Evolutionary conservation across 768 basidiomycete genomes (phyloP).

Genomic region (Leccinellum albellum): DNA sequence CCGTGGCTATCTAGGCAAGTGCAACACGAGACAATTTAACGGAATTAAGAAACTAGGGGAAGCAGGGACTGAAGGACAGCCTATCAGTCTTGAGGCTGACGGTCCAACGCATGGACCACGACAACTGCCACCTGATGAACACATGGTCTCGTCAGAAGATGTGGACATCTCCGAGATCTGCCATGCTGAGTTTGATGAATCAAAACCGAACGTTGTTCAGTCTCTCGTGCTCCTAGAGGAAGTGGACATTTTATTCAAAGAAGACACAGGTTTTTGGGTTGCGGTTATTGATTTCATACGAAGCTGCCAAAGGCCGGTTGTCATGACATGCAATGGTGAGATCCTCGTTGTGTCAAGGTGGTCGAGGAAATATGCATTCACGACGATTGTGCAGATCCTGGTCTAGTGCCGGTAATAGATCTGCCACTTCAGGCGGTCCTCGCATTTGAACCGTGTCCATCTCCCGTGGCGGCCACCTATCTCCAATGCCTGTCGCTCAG

Average conservation of each 20-base stretch:
- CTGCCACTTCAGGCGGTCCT: slow-evolving; percentile 77
- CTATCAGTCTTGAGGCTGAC: slow-evolving; percentile 22
- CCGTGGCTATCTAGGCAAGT: slow-evolving; percentile 16
- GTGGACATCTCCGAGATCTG: not conserved
- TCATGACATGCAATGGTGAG: slow-evolving; percentile 93
- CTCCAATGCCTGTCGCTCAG: slow-evolving; percentile 58
- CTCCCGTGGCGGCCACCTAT: slow-evolving; percentile 58
- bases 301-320: slow-evolving; percentile 80
- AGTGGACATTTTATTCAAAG: slow-evolving; percentile 88
- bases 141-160: slow-evolving; percentile 1
- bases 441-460: slow-evolving; percentile 57
- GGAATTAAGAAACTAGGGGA: not conserved
- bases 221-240: slow-evolving; percentile 92
- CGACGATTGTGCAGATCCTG: slow-evolving; percentile 49
- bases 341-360: slow-evolving; percentile 8
- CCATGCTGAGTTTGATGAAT: slow-evolving; percentile 10
- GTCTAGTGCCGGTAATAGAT: slow-evolving; percentile 64
- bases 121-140: slow-evolving; percentile 3
- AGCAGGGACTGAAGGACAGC: slow-evolving; percentile 16
- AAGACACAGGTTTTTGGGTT: slow-evolving; percentile 84
- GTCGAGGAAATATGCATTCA: slow-evolving; percentile 7
- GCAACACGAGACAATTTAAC: not conserved
- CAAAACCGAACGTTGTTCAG: slow-evolving; percentile 52
- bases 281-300: slow-evolving; percentile 77
- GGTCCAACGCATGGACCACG: slow-evolving; percentile 1